Conservation (phyloP, 805 yeast genomes). For the Teunomyces funiuensis region DNA sequence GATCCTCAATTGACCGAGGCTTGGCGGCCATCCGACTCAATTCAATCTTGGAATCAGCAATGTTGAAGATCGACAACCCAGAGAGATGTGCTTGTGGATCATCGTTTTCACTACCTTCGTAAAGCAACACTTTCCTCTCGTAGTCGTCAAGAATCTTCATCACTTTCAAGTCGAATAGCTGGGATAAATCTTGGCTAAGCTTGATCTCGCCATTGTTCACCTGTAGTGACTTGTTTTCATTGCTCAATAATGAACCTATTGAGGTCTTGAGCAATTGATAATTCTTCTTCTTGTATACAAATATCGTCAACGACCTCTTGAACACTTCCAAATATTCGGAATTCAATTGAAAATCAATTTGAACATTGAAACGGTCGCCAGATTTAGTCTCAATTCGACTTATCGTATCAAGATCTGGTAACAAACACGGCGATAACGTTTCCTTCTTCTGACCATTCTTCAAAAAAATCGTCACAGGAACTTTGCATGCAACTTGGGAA, state of each 20-base stretch:
- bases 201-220: constrained; percentile 26
- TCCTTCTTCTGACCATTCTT: constrained; percentile 36
- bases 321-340: constrained; percentile 45
- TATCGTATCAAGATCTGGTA: constrained; percentile 60
- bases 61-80: constrained; percentile 43
- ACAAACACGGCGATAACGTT: constrained; percentile 60
- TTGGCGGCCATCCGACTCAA: constrained; percentile 40
- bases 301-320: constrained; percentile 46
- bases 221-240: constrained; percentile 32
- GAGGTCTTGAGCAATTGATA: constrained; percentile 38
- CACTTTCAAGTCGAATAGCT: constrained; percentile 22
- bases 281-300: constrained; percentile 48
- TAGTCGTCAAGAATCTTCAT: constrained; percentile 22
- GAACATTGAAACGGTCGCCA: constrained; percentile 54
- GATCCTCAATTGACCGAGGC: constrained; percentile 50
- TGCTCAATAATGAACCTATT: constrained; percentile 32
- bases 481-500: constrained; percentile 54
- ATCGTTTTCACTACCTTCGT: constrained; percentile 22
- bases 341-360: constrained; percentile 42
- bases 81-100: constrained; percentile 21
- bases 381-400: constrained; percentile 45
- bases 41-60: constrained; percentile 57
- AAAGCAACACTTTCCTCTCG: constrained; percentile 31
- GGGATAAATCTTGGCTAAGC: constrained; percentile 24
- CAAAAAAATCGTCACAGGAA: constrained; percentile 39